Conservation (phyloP, 805 yeast species). For the Suhomyces kilbournensis region DNA sequence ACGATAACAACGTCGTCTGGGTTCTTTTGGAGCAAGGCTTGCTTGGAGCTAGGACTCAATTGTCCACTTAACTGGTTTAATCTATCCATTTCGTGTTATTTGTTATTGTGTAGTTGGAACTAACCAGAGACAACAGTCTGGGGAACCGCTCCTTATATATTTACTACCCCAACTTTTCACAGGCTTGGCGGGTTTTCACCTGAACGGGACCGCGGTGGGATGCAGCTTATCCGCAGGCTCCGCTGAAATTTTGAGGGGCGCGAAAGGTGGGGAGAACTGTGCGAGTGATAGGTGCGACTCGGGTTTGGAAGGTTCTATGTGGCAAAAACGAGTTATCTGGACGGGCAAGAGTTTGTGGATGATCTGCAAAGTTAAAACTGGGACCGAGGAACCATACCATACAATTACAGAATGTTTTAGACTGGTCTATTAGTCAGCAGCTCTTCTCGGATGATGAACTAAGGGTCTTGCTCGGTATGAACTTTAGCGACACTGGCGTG, state of each 20-base stretch:
- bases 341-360: background rate
- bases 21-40: slow-evolving; percentile 50
- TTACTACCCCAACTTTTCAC: background rate
- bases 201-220: background rate
- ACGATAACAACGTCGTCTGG: slow-evolving; percentile 91
- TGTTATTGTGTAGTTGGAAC: background rate
- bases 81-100: slow-evolving; percentile 37
- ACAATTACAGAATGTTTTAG: background rate
- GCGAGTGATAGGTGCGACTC: background rate
- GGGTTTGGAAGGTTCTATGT: background rate
- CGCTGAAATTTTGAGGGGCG: background rate
- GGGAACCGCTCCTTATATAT: slow-evolving; percentile 1
- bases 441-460: background rate
- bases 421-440: background rate
- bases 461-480: background rate
- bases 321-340: background rate
- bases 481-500: background rate
- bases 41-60: slow-evolving; percentile 39
- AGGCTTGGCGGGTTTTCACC: background rate
- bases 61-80: slow-evolving; percentile 46
- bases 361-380: background rate
- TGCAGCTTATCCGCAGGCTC: background rate
- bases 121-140: background rate
- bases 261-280: background rate
- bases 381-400: background rate